Evolutionary conservation across 305 asterid species (phyloP).

Genomic region (Ajuga reptans): DNA sequence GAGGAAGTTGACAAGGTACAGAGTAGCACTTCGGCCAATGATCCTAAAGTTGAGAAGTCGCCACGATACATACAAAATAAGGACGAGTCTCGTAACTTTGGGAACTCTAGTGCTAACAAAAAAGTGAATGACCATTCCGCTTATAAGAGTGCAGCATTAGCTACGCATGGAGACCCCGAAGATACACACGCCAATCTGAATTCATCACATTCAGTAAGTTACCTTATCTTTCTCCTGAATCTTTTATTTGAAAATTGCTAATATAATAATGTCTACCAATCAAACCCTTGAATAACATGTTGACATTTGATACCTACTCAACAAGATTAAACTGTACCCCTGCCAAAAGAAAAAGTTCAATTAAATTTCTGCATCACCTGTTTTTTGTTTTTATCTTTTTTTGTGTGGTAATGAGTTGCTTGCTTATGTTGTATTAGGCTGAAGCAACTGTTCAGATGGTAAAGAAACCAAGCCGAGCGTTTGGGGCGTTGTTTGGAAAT

Average conservation of each 20-base stretch:
- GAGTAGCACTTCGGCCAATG: constrained; percentile 22
- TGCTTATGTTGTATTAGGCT: constrained; percentile 31
- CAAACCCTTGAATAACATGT: not conserved
- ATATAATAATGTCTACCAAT: not conserved
- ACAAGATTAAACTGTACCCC: not conserved
- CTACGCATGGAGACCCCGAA: constrained; percentile 11
- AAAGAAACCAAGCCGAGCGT: constrained; percentile 76
- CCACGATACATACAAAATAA: constrained; percentile 6
- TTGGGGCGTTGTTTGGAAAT: constrained; percentile 73
- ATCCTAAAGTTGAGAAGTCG: constrained; percentile 18
- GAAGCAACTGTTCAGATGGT: constrained; percentile 62
- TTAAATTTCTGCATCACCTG: not conserved
- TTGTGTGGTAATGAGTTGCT: too few species aligned
- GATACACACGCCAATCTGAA: constrained; percentile 13
- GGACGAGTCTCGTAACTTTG: constrained; percentile 16
- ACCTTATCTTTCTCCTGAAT: not conserved
- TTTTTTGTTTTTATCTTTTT: not conserved
- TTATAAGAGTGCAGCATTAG: constrained; percentile 3
- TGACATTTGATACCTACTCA: not conserved
- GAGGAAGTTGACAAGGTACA: constrained; percentile 25
- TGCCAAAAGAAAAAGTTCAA: not conserved
- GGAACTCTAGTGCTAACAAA: constrained; percentile 15
- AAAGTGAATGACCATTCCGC: constrained; percentile 19
- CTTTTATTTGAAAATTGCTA: not conserved
- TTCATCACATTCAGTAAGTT: constrained; percentile 31